A percentile compares a stretch with the other conserved stretches of the same genome.
Evolutionary conservation across 169 alveolate genomes (phyloP).

Genomic region (Eimeria acervulina): DNA sequence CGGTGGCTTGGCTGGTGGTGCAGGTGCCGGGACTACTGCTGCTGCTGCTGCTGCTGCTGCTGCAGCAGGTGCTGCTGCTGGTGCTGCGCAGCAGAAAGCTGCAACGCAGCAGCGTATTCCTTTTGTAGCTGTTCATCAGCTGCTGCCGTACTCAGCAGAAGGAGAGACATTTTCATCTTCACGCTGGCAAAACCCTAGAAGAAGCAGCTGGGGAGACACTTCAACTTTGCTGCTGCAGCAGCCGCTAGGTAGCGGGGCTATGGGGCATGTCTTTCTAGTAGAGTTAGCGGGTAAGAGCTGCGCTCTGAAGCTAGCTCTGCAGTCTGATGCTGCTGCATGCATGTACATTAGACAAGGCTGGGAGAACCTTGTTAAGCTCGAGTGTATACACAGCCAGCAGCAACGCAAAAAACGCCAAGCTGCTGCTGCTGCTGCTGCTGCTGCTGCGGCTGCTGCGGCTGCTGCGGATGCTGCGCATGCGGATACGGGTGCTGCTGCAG

Average conservation of each 20-base stretch:
- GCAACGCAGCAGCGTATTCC: neutral
- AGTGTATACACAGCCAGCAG: slow-evolving; percentile 48
- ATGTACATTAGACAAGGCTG: slow-evolving; percentile 74
- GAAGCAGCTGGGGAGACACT: slow-evolving; percentile 77
- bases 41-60: neutral
- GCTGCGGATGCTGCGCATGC: neutral
- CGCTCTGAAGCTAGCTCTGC: slow-evolving; percentile 77
- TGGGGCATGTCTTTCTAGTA: slow-evolving; percentile 78
- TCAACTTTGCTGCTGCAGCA: slow-evolving; percentile 30
- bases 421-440: neutral
- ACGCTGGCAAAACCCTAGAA: slow-evolving; percentile 12
- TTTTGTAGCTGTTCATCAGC: slow-evolving; percentile 24
- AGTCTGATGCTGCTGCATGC: slow-evolving; percentile 77
- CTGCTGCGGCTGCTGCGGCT: neutral
- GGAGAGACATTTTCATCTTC: slow-evolving; percentile 5
- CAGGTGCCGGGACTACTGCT: neutral
- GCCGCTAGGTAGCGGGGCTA: slow-evolving; percentile 78
- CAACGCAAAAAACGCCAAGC: neutral
- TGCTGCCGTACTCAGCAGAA: neutral
- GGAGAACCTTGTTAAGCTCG: slow-evolving; percentile 60
- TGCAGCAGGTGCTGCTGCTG: neutral
- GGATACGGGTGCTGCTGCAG: too few species aligned
- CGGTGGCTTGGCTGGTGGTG: neutral
- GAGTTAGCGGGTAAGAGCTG: slow-evolving; percentile 35
- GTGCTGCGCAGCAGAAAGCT: neutral